phyloP scores from a whole-genome alignment of 2,329 filamentous ascomycete species.

The Nemania sp. region DNA sequence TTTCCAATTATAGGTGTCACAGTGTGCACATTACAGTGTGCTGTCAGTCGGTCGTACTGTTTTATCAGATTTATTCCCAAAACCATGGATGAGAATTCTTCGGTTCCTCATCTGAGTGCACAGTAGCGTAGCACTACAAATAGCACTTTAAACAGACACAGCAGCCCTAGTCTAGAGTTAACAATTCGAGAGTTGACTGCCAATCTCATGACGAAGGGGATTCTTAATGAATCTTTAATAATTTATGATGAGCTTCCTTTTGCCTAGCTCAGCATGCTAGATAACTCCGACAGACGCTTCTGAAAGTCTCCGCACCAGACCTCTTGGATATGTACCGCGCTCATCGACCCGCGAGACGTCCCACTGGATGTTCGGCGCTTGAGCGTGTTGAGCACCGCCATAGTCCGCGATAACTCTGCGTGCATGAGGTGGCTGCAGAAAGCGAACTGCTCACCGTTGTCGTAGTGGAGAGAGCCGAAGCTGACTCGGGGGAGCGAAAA shows the following conservation, averaged over 20 bases:
- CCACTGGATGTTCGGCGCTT: background rate
- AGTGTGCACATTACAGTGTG: too few relatives aligned
- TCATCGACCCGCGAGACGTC: background rate
- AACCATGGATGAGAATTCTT: too few relatives aligned
- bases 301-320: background rate
- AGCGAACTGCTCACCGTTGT: background rate
- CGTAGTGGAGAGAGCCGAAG: background rate
- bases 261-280: background rate
- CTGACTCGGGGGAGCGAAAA: background rate
- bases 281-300: background rate
- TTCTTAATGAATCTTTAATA: background rate
- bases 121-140: too few relatives aligned
- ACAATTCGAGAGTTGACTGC: background rate
- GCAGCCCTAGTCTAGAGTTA: too few relatives aligned
- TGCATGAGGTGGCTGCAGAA: background rate
- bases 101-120: too few relatives aligned
- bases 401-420: background rate
- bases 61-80: too few relatives aligned
- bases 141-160: too few relatives aligned
- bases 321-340: background rate
- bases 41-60: too few relatives aligned
- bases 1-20: too few relatives aligned
- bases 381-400: background rate
- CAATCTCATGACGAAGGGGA: background rate
- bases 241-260: background rate